Conservation (phyloP, 108 stramenopile genomes). For the Nannochloropsis gaditana region DNA sequence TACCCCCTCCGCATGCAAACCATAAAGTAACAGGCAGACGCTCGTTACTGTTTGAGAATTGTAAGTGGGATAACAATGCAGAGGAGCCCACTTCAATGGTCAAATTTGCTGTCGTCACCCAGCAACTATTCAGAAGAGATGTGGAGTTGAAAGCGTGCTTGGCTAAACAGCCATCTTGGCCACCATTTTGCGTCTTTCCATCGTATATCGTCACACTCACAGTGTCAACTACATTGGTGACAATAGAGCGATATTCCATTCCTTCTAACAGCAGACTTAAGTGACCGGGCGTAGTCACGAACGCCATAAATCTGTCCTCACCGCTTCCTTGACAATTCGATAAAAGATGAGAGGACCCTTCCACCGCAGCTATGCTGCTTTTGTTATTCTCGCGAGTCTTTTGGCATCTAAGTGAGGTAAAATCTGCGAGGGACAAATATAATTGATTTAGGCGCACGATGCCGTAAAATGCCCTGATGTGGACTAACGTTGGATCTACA, state of each 20-base stretch:
- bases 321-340: not conserved
- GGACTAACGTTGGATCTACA: not conserved
- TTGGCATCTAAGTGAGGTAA: not conserved
- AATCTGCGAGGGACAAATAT: slow-evolving; percentile 1
- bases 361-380: not conserved
- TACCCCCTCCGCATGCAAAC: not conserved
- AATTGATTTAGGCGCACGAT: slow-evolving; percentile 16
- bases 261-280: slow-evolving; percentile 4
- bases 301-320: not conserved
- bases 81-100: not conserved
- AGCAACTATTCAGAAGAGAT: not conserved
- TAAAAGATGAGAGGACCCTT: not conserved
- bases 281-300: not conserved
- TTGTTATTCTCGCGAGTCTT: not conserved
- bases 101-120: not conserved
- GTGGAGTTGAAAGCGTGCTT: slow-evolving; percentile 7
- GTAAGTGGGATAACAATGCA: not conserved
- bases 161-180: not conserved
- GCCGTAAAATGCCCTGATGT: slow-evolving; percentile 2
- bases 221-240: slow-evolving; percentile 16
- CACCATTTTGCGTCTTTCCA: not conserved
- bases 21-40: not conserved
- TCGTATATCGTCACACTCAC: not conserved
- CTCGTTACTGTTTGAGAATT: not conserved
- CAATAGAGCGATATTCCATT: slow-evolving; percentile 20